A percentile compares a stretch with the other conserved stretches of the same genome.
Conservation (phyloP, 148 eudicot genomes). For the Rhododendron ferrugineum region DNA sequence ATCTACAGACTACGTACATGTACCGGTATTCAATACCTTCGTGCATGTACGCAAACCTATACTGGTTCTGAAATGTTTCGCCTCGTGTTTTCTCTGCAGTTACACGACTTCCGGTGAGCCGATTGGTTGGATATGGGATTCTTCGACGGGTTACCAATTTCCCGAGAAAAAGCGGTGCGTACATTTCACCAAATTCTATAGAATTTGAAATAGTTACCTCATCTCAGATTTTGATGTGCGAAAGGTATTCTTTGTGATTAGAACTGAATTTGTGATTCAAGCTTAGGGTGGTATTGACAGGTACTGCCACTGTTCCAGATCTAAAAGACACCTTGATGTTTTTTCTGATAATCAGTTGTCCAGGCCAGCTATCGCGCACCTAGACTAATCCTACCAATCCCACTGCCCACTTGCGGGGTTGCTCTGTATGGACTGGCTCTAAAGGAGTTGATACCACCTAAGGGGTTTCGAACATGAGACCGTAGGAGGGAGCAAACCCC, state of each 20-base stretch:
- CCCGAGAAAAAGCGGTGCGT: conserved; percentile 79
- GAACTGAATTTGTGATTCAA: neutral
- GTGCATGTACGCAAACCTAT: neutral
- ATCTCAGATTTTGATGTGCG: neutral
- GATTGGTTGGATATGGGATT: conserved; percentile 56
- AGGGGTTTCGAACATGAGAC: no score
- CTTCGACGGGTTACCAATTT: conserved; percentile 86
- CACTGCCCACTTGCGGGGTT: no score
- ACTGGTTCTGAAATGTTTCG: neutral
- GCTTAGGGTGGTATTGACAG: neutral
- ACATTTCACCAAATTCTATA: neutral
- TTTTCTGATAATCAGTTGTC: no score
- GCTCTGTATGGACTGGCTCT: no score
- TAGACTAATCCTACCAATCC: no score
- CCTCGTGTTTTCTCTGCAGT: neutral
- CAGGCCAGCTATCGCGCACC: no score
- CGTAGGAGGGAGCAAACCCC: no score
- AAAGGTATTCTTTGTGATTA: neutral
- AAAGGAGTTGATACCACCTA: no score
- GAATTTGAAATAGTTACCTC: neutral
- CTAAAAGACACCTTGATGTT: neutral
- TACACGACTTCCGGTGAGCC: neutral
- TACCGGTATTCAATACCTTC: neutral
- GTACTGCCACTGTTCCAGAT: neutral
- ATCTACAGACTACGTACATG: neutral